phyloP scores from a whole-genome alignment of 106 monocot species.

The Narthecium ossifragum region DNA sequence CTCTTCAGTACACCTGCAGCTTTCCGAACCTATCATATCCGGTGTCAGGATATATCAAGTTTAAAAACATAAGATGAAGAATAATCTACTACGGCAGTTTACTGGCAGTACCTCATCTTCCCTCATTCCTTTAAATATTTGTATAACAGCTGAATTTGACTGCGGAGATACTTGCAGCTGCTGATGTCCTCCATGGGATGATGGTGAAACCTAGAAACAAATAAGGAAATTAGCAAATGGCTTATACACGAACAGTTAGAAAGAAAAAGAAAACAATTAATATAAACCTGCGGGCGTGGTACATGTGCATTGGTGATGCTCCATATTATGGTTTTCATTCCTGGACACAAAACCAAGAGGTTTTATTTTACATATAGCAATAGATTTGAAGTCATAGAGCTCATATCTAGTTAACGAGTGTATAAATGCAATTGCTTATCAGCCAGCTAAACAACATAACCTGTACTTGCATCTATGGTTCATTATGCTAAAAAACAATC shows the following conservation, averaged over 20 bases:
- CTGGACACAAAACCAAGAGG: constrained; percentile 26
- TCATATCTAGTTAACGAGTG: no score
- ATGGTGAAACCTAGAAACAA: constrained; percentile 43
- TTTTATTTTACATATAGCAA: no score
- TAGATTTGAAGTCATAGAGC: no score
- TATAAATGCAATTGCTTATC: no score
- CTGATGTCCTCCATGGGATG: constrained; percentile 52
- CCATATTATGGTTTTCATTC: constrained; percentile 99
- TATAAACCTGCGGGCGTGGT: constrained; percentile 64
- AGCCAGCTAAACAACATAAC: no score
- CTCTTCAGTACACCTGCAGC: constrained; percentile 94
- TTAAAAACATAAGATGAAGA: not conserved
- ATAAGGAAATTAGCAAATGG: no score
- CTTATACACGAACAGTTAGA: no score
- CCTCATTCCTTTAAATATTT: constrained; percentile 77
- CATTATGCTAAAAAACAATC: no score
- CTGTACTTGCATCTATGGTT: no score
- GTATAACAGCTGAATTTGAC: constrained; percentile 38
- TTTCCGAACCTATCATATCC: constrained; percentile 70
- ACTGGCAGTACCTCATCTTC: constrained; percentile 79
- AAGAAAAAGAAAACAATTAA: not conserved
- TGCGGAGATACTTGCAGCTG: constrained; percentile 62
- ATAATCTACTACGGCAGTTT: not conserved
- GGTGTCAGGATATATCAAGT: not conserved
- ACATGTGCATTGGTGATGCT: constrained; percentile 85